These are phyloP conservation scores for Rhodomyrtus tomentosa DNA, from an alignment of 345 rosid species.

Conservation along the genomic window DNA sequence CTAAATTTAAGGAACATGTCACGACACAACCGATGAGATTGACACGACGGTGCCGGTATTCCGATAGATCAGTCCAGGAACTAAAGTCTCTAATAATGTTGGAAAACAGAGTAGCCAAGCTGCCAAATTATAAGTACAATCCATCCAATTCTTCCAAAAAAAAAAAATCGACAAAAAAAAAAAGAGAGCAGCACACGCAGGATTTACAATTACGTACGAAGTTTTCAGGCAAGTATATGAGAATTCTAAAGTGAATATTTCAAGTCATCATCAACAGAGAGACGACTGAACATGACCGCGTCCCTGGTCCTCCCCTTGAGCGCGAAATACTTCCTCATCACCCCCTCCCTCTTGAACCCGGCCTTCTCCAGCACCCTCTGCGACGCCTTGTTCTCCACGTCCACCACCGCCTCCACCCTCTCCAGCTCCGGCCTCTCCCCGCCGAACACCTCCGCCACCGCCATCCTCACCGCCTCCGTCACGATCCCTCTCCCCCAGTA, in stretches of 20 bases:
- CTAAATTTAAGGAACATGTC: too few species aligned
- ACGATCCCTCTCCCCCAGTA: constrained; percentile 31
- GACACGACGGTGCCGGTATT: too few species aligned
- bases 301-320: constrained; percentile 17
- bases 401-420: constrained; percentile 28
- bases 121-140: not conserved
- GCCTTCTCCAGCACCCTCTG: constrained; percentile 30
- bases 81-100: not conserved
- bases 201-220: not conserved
- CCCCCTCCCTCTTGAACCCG: constrained; percentile 25
- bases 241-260: not conserved
- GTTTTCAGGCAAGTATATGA: not conserved
- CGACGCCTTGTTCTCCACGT: constrained; percentile 19
- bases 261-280: constrained; percentile 6
- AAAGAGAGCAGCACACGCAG: too few species aligned
- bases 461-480: constrained; percentile 18
- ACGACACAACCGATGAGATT: not conserved
- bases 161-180: too few species aligned
- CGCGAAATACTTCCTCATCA: constrained; percentile 11
- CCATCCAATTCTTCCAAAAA: not conserved
- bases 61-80: too few species aligned
- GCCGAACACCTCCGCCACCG: constrained; percentile 3
- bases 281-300: constrained; percentile 17
- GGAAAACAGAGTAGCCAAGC: not conserved
- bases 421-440: constrained; percentile 16